These are phyloP conservation scores for Quercus engelmannii DNA, from an alignment of 306 rosid species.

Conservation along the genomic window DNA sequence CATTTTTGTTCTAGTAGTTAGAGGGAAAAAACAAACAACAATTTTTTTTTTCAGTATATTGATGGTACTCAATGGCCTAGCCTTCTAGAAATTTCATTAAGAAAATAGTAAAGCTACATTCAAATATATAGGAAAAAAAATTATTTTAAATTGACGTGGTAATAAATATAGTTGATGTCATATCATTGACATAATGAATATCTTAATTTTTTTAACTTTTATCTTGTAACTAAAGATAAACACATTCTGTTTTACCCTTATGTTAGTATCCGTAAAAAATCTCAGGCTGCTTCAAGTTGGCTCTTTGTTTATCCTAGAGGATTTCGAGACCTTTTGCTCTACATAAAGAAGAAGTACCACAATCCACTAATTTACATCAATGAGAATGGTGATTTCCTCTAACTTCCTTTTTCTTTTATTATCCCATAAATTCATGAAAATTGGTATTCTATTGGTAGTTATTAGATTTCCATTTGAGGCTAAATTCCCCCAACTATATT, in stretches of 20 bases:
- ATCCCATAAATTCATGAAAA: not conserved
- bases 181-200: too few species aligned
- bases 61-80: too few species aligned
- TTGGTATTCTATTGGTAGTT: not conserved
- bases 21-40: not conserved
- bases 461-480: constrained; percentile 8
- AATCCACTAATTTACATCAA: constrained; percentile 57
- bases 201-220: too few species aligned
- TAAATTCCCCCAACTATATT: not conserved
- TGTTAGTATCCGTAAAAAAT: not conserved
- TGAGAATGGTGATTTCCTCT: constrained; percentile 49
- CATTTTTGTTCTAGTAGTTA: not conserved
- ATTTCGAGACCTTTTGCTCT: constrained; percentile 36
- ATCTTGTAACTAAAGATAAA: too few species aligned
- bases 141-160: too few species aligned
- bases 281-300: constrained; percentile 49
- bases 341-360: constrained; percentile 45
- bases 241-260: too few species aligned
- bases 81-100: too few species aligned
- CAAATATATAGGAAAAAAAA: too few species aligned
- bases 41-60: not conserved
- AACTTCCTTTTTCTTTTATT: not conserved
- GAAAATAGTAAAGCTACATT: too few species aligned
- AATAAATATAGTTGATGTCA: too few species aligned
- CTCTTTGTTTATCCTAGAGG: constrained; percentile 57